These are phyloP conservation scores for Lenwebbia sp. DNA, from an alignment of 345 rosid species.

Conservation along the genomic window DNA sequence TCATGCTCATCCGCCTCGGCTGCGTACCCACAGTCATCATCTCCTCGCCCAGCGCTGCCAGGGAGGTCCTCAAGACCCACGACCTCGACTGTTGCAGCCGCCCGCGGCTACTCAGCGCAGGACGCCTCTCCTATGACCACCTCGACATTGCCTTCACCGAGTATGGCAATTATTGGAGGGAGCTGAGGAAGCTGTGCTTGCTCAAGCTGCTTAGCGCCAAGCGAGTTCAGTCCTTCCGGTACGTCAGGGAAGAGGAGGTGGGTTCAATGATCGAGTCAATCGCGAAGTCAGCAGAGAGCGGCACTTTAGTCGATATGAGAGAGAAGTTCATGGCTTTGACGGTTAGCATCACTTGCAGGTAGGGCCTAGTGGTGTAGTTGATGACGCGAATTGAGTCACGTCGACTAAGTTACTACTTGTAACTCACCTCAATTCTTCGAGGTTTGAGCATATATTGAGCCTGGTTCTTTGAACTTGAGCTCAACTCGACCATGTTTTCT, in stretches of 20 bases:
- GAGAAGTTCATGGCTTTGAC: slow-evolving; percentile 14
- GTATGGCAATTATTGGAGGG: slow-evolving; percentile 7
- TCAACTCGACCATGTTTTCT: not conserved
- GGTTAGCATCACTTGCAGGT: not conserved
- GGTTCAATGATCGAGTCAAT: slow-evolving; percentile 11
- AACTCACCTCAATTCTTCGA: not conserved
- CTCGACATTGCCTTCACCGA: slow-evolving; percentile 17
- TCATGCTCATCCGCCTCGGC: slow-evolving; percentile 21
- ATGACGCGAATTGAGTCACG: not conserved
- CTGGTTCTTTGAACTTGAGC: not conserved
- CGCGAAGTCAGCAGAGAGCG: slow-evolving; percentile 3
- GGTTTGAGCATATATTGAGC: not conserved
- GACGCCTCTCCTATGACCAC: slow-evolving; percentile 18
- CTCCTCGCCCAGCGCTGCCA: slow-evolving; percentile 13
- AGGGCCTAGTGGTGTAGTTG: not conserved
- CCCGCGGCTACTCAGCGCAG: slow-evolving; percentile 3
- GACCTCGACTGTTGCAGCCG: slow-evolving; percentile 14
- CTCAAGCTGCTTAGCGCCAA: slow-evolving; percentile 11
- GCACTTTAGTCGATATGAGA: slow-evolving; percentile 12
- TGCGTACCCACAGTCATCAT: slow-evolving; percentile 2
- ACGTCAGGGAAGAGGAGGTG: slow-evolving; percentile 21
- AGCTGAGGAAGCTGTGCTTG: slow-evolving; percentile 14
- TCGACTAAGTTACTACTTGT: not conserved
- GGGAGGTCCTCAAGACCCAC: slow-evolving; percentile 10
- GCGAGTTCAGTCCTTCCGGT: slow-evolving; percentile 4